Evolutionary conservation across 805 yeast species (phyloP).

Genomic region (Sugiyamaella chiloensis): DNA sequence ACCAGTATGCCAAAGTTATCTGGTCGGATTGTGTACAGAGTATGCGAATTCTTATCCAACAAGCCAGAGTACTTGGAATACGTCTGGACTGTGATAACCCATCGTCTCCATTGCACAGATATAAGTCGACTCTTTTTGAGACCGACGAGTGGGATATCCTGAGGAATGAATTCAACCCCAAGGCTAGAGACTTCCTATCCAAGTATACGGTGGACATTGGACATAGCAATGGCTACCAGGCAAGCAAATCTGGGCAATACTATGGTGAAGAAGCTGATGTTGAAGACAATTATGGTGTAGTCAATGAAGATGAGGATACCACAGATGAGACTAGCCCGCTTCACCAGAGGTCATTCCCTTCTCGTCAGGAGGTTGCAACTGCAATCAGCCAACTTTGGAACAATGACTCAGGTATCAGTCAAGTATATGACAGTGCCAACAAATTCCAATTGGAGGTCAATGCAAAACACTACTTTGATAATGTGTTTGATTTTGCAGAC

Average conservation of each 20-base stretch:
- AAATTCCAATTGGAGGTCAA: conserved; percentile 84
- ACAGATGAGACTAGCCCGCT: conserved; percentile 1
- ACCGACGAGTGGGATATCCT: conserved; percentile 13
- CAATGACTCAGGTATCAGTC: conserved; percentile 61
- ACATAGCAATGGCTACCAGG: conserved; percentile 43
- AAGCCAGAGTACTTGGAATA: conserved; percentile 65
- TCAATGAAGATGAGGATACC: conserved; percentile 2
- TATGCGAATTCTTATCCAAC: conserved; percentile 74
- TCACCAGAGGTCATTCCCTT: not conserved
- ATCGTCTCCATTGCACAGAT: conserved; percentile 32
- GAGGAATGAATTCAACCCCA: conserved; percentile 39
- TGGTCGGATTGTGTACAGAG: conserved; percentile 90
- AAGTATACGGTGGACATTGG: conserved; percentile 62
- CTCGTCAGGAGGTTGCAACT: conserved; percentile 49
- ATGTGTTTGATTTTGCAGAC: conserved; percentile 61
- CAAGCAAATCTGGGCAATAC: not conserved
- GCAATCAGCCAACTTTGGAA: conserved; percentile 72
- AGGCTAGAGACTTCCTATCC: conserved; percentile 60
- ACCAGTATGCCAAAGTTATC: conserved; percentile 78
- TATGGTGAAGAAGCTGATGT: not conserved
- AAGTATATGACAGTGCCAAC: conserved; percentile 44
- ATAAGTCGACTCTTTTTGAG: conserved; percentile 32
- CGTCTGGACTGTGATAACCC: conserved; percentile 63
- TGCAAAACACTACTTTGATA: conserved; percentile 76
- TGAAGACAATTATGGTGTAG: conserved; percentile 10